Percentiles rank a stretch among this genome's conserved stretches.
phyloP scores from a whole-genome alignment of 768 basidiomycete species.

The Panaeolus papilionaceus region DNA sequence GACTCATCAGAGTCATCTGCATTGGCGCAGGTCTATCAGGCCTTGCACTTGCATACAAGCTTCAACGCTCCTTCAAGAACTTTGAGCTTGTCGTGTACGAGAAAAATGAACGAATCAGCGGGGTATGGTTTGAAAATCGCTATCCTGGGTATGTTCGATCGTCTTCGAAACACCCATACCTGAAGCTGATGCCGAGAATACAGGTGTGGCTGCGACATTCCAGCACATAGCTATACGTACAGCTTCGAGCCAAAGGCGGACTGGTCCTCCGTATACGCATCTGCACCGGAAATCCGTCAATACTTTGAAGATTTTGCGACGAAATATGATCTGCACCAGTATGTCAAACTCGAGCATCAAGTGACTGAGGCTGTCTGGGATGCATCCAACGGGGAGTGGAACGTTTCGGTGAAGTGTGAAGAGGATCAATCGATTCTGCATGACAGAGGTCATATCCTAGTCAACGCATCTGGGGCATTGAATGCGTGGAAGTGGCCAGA shows the following conservation, averaged over 20 bases:
- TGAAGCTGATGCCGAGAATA: background rate
- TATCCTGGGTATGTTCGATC: conserved; percentile 21
- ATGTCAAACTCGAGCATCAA: conserved; percentile 34
- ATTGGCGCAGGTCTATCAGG: conserved; percentile 44
- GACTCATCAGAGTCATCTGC: conserved; percentile 36
- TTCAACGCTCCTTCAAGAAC: conserved; percentile 40
- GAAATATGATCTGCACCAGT: conserved; percentile 38
- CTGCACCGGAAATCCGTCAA: conserved; percentile 35
- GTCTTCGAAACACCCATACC: background rate
- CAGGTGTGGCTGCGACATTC: conserved; percentile 40
- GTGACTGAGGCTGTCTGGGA: conserved; percentile 37
- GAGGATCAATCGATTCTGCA: conserved; percentile 23
- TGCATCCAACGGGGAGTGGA: conserved; percentile 32
- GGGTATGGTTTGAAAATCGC: conserved; percentile 11
- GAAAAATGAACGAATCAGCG: background rate
- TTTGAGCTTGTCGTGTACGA: conserved; percentile 31
- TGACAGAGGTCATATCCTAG: conserved; percentile 38
- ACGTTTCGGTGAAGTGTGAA: conserved; percentile 32
- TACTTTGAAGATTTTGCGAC: conserved; percentile 37
- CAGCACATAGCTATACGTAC: conserved; percentile 40
- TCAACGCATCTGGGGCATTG: conserved; percentile 40
- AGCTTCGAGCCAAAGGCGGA: conserved; percentile 39
- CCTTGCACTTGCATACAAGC: conserved; percentile 38
- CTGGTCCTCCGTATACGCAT: conserved; percentile 40
- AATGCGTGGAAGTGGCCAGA: conserved; percentile 46